Percentiles rank a stretch among this genome's conserved stretches.
phyloP scores from a whole-genome alignment of 31 red algal genomes.

The Odonthalia washingtoniensis region DNA sequence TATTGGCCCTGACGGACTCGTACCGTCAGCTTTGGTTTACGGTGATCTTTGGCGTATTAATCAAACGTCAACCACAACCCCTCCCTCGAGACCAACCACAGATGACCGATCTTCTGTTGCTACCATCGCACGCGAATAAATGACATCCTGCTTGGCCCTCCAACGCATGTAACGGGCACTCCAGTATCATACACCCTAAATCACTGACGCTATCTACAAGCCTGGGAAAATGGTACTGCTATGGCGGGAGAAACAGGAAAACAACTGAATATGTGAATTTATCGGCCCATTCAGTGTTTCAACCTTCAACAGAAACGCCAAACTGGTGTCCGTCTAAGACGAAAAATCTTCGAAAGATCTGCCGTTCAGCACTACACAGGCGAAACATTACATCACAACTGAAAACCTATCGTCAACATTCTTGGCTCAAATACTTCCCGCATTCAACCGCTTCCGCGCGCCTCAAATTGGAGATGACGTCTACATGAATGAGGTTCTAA shows the following conservation, averaged over 20 bases:
- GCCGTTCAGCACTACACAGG: too few species aligned
- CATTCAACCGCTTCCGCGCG: too few species aligned
- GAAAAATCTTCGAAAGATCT: too few species aligned
- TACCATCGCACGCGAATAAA: background rate
- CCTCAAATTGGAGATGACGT: too few species aligned
- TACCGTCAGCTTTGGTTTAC: conserved; percentile 50
- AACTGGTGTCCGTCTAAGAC: conserved; percentile 11
- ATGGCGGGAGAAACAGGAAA: conserved; percentile 9
- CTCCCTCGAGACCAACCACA: background rate
- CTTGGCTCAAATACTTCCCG: too few species aligned
- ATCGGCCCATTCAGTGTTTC: background rate
- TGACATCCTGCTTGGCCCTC: background rate
- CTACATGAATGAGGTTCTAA: too few species aligned
- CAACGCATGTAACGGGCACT: background rate
- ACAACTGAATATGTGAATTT: background rate
- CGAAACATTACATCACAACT: too few species aligned
- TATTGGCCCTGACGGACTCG: conserved; percentile 31
- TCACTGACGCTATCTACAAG: background rate
- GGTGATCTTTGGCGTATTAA: background rate
- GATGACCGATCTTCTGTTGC: conserved; percentile 1
- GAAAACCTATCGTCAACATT: too few species aligned
- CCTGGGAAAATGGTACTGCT: background rate
- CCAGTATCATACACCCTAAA: background rate
- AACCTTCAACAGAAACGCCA: background rate
- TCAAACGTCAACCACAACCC: background rate